These are phyloP conservation scores for Scedosporium boydii DNA, from an alignment of 2,329 filamentous ascomycete genomes.

Conservation along the genomic window DNA sequence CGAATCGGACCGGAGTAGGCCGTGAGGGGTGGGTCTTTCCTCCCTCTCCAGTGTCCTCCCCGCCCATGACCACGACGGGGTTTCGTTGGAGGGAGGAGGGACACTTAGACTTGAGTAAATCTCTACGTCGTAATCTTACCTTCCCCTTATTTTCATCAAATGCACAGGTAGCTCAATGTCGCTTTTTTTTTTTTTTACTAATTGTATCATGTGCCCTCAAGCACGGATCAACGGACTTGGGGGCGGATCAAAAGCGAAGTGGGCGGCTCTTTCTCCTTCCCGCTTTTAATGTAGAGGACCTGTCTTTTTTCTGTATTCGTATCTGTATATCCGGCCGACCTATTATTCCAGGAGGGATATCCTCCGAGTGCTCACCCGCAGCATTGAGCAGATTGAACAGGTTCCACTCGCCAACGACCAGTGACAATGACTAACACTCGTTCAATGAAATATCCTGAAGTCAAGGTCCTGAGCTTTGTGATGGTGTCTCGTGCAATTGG, in stretches of 20 bases:
- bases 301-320: no score
- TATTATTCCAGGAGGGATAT: no score
- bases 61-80: background rate
- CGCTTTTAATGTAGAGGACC: background rate
- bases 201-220: background rate
- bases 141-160: background rate
- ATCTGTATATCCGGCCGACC: no score
- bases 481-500: no score
- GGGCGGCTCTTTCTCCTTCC: background rate
- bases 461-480: no score
- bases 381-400: no score
- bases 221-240: background rate
- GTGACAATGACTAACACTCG: no score
- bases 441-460: no score
- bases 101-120: background rate
- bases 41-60: background rate
- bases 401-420: no score
- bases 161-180: background rate
- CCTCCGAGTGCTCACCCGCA: no score
- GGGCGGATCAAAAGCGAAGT: background rate
- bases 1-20: background rate
- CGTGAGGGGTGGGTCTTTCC: background rate
- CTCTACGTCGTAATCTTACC: background rate
- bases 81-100: background rate
- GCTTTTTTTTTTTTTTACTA: background rate